phyloP scores from a whole-genome alignment of 306 rosid genomes.

The Castanopsis chinensis region DNA sequence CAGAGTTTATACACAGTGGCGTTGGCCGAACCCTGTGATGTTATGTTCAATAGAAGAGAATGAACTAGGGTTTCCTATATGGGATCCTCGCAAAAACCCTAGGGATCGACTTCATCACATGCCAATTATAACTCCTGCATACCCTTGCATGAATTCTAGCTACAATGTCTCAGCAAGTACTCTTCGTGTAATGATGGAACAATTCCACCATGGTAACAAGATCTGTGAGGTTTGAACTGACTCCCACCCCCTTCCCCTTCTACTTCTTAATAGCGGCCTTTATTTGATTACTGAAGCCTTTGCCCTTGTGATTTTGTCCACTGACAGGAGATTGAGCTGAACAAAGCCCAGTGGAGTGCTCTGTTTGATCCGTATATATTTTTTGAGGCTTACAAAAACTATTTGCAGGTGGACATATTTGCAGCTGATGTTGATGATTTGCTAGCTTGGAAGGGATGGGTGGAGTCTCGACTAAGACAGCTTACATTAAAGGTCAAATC shows the following conservation, averaged over 20 bases:
- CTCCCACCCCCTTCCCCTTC: neutral
- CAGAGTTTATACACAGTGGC: conserved; percentile 98
- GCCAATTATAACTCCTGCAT: conserved; percentile 99
- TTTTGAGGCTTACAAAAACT: conserved; percentile 91
- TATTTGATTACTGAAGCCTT: neutral
- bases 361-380: conserved; percentile 80
- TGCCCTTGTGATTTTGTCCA: conserved; percentile 23
- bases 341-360: conserved; percentile 80
- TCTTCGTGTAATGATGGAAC: conserved; percentile 95
- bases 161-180: conserved; percentile 95
- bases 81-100: conserved; percentile 96
- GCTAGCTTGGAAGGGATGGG: conserved; percentile 62
- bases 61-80: conserved; percentile 78
- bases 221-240: conserved; percentile 71
- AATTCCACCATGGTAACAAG: conserved; percentile 70
- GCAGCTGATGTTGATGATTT: conserved; percentile 77
- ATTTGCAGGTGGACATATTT: conserved; percentile 86
- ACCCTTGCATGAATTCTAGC: conserved; percentile 99
- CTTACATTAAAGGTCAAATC: conserved; percentile 68
- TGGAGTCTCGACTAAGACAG: conserved; percentile 57
- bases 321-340: conserved; percentile 84
- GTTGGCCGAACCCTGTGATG: conserved; percentile 99
- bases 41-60: conserved; percentile 88
- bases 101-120: conserved; percentile 82
- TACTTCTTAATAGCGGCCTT: neutral